Conservation (phyloP, 345 rosid genomes). For the Eucalyptus curtisii region DNA sequence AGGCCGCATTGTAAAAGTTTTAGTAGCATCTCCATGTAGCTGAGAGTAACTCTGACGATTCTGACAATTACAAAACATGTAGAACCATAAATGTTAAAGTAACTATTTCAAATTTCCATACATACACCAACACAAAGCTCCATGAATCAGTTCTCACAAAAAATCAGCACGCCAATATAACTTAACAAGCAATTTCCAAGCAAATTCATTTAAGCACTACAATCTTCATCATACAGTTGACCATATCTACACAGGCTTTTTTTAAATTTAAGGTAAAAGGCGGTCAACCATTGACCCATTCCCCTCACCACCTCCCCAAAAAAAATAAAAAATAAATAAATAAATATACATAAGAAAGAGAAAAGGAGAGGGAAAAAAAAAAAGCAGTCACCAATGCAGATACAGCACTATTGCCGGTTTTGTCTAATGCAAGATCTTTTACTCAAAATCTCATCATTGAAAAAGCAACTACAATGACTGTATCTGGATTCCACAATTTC, state of each 20-base stretch:
- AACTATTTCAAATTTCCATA: neutral
- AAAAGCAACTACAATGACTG: neutral
- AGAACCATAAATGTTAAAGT: neutral
- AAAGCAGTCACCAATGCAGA: neutral
- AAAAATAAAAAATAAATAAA: neutral
- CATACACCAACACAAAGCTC: neutral
- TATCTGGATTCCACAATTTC: neutral
- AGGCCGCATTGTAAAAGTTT: slow-evolving; percentile 10
- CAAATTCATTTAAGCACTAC: neutral
- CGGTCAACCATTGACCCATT: neutral
- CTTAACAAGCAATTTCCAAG: neutral
- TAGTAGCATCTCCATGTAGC: slow-evolving; percentile 31
- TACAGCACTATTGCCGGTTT: neutral
- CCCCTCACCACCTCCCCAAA: neutral
- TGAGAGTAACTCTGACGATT: slow-evolving; percentile 47
- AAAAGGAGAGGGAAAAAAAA: too few relatives aligned
- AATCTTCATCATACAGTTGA: neutral
- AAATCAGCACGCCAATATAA: neutral
- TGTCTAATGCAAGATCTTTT: neutral
- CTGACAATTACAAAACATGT: neutral
- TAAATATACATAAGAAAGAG: neutral
- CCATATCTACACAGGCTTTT: neutral
- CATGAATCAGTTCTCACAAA: neutral
- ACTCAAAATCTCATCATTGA: neutral
- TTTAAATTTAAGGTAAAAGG: neutral